A percentile compares a stretch with the other conserved stretches of the same genome.
Evolutionary conservation across 2,329 filamentous ascomycete species (phyloP).

Genomic region (Cercospora sesami): DNA sequence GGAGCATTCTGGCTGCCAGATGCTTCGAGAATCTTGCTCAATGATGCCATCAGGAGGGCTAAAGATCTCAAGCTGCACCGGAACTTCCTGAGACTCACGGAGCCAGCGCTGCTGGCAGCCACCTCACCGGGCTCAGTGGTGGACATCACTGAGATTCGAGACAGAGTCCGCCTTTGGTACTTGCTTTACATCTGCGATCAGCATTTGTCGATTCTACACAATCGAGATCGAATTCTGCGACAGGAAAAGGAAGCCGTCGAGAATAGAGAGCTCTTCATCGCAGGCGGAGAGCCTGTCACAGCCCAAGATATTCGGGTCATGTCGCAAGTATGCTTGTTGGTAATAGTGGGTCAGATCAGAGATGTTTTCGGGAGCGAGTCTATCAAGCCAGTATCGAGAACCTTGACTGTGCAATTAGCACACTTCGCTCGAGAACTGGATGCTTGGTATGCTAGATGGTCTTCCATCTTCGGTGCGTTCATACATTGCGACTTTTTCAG

Average conservation of each 20-base stretch:
- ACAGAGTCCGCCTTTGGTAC: conserved; percentile 62
- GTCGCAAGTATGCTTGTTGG: conserved; percentile 60
- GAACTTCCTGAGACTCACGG: conserved; percentile 13
- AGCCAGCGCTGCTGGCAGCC: conserved; percentile 2
- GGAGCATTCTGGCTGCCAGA: conserved; percentile 65
- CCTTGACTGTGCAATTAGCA: conserved; percentile 55
- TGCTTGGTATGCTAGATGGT: conserved; percentile 47
- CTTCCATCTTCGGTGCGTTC: conserved; percentile 13
- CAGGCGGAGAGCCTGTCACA: conserved; percentile 28
- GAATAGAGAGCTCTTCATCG: conserved; percentile 58
- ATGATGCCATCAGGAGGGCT: conserved; percentile 54
- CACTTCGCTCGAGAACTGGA: conserved; percentile 46
- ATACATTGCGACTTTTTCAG: conserved; percentile 17
- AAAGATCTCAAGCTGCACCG: conserved; percentile 43
- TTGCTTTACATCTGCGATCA: conserved; percentile 65
- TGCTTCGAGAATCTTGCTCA: conserved; percentile 62
- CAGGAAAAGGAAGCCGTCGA: conserved; percentile 60
- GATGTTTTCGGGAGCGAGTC: conserved; percentile 59
- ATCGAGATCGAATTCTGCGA: conserved; percentile 56
- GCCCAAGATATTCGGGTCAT: conserved; percentile 58
- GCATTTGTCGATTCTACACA: conserved; percentile 64
- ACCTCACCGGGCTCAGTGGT: conserved; percentile 33
- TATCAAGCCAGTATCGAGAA: conserved; percentile 53
- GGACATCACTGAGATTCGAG: conserved; percentile 43
- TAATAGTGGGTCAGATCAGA: conserved; percentile 58